phyloP scores from a whole-genome alignment of 495 filamentous ascomycete species.

The Friedmanniomyces endolithicus region DNA sequence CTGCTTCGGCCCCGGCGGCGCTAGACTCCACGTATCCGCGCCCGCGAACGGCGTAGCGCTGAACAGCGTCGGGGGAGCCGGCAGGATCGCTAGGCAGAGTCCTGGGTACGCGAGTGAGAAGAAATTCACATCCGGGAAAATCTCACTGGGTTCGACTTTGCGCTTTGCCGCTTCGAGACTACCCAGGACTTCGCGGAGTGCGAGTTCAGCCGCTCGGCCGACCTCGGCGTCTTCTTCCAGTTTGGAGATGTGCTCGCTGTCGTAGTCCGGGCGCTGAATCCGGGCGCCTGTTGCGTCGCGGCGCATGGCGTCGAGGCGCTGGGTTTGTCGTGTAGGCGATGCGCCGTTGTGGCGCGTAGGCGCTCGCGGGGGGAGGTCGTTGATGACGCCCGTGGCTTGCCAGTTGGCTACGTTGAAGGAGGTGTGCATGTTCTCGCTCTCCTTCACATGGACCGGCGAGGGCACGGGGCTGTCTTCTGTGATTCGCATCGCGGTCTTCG shows the following conservation, averaged over 20 bases:
- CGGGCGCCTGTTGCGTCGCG: conserved; percentile 5
- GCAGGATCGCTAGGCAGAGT: conserved; percentile 66
- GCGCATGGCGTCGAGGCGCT: conserved; percentile 12
- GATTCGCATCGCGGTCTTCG: background rate
- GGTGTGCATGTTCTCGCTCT: conserved; percentile 36
- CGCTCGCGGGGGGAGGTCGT: conserved; percentile 47
- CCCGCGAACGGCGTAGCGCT: conserved; percentile 55
- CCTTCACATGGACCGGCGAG: conserved; percentile 13
- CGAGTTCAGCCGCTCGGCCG: conserved; percentile 67
- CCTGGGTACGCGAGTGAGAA: conserved; percentile 69
- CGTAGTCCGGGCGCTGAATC: conserved; percentile 6
- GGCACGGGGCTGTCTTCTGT: conserved; percentile 1
- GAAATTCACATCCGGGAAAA: conserved; percentile 66
- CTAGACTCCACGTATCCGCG: conserved; percentile 59
- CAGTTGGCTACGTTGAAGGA: conserved; percentile 54
- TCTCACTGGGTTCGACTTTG: conserved; percentile 8
- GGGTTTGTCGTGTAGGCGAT: conserved; percentile 5
- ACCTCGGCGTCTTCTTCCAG: conserved; percentile 30
- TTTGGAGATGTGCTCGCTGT: conserved; percentile 5
- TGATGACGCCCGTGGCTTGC: conserved; percentile 73
- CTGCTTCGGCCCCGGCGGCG: conserved; percentile 56
- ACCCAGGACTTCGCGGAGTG: conserved; percentile 64
- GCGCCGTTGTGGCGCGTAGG: background rate
- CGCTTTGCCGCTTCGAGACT: conserved; percentile 73
- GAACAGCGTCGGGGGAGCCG: conserved; percentile 64